Base-by-base conservation (phyloP, 306 rosid genomes). In the Dalbergia cochinchinensis region DNA sequence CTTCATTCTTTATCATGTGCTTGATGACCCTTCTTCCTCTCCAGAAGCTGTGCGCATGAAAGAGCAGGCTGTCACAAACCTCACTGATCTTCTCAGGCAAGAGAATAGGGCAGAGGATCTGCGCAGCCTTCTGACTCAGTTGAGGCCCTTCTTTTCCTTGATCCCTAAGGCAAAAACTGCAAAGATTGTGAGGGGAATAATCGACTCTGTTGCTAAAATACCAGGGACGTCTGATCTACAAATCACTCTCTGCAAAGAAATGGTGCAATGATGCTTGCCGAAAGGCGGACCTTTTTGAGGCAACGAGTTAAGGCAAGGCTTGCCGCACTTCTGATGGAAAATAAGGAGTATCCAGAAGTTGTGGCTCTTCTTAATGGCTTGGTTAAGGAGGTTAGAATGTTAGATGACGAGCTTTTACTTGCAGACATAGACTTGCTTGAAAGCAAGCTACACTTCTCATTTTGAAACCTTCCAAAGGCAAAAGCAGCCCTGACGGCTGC, bases 401-500 rank as follows among this genome's bases (percentile, higher is more conserved):
- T 94, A 69, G 97, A 94, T 82, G 98, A 94, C 83, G 92, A 94
- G 82, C 97, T 94, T 65, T 93, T 94, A 44, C 97, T 94, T 58
- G 98, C 92, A 62, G 98, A 94, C 91, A 92, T 92, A 66, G 97
- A 92, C 82, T 81, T 92, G 84, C 80, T 94, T 87, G 97, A 94
- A 89, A 92, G 98, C 75, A 94, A 90, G 85, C 96, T 92, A 10
- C 97, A 92, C 71, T 94, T 94, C 74, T 89, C 94, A 18, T 83
- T 94, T 70, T 89, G 97, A 88, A 92, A 94, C 85, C 98, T 94
- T 66, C 97, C 98, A 26, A 92, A 94, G 83, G 97, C 98, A 26
- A 94, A 94, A 83, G 98, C 98, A 48, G 92, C 97, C 11, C 92
- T 94, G 66, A 94, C 98, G 0, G 97, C 97, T n/a, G 98, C 98